phyloP scores from a whole-genome alignment of 352 stramenopile genomes.

The Phytophthora melonis region DNA sequence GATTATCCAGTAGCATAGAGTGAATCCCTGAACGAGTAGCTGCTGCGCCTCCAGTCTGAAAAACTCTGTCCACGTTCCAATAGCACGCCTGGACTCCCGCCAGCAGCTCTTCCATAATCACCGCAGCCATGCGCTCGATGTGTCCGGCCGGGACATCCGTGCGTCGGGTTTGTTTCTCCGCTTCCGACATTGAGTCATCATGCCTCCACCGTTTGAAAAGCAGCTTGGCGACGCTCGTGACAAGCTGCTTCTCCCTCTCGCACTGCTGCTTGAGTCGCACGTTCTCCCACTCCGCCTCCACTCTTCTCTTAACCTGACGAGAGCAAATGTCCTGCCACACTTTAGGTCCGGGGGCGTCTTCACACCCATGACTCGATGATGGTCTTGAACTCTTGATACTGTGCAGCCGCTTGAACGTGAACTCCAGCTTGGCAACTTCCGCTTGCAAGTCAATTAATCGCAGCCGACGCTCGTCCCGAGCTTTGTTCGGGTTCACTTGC shows the following conservation, averaged over 20 bases:
- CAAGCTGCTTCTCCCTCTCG: slow-evolving; percentile 40
- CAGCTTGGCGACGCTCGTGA: slow-evolving; percentile 37
- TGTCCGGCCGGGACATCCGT: slow-evolving; percentile 26
- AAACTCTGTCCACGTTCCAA: slow-evolving; percentile 38
- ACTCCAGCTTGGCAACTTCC: too few species aligned
- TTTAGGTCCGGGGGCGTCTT: background rate
- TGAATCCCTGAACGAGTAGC: slow-evolving; percentile 9
- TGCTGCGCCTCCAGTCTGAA: slow-evolving; percentile 16
- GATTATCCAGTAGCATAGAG: slow-evolving; percentile 26
- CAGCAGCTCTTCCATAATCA: slow-evolving; percentile 41
- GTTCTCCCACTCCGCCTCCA: slow-evolving; percentile 33
- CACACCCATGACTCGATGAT: background rate
- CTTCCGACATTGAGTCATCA: background rate
- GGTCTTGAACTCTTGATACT: too few species aligned
- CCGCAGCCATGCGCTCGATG: slow-evolving; percentile 26
- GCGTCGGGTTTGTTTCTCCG: slow-evolving; percentile 19
- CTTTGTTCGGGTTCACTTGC: too few species aligned
- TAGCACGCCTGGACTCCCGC: slow-evolving; percentile 48
- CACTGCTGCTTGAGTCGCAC: slow-evolving; percentile 37
- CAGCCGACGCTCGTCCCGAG: too few species aligned
- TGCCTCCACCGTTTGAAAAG: slow-evolving; percentile 19
- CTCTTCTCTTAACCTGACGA: too few species aligned
- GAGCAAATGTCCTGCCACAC: too few species aligned
- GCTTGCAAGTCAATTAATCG: too few species aligned
- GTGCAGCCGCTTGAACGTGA: too few species aligned